Evolutionary conservation across 495 filamentous ascomycete species (phyloP), one percentile per base, ranked within the genome.

Genomic region (Talaromyces borbonicus): DNA sequence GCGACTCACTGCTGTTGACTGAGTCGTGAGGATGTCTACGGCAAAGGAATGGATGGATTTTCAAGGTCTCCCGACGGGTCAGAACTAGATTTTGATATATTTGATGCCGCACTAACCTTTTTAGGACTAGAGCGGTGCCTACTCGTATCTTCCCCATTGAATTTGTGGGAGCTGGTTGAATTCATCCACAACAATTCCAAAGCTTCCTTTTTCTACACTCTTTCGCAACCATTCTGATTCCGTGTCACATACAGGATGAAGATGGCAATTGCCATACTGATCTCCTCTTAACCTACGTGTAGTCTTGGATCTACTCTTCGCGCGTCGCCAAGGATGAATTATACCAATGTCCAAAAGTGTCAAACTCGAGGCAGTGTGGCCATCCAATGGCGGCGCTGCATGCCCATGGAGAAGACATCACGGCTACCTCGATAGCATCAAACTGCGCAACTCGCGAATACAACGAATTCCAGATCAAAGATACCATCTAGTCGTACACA

Each of bases 331-430:
- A 46, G 30, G 27, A 46, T 46, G 43, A 22, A 35, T 30, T 14
- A 35, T 46, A 22, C 30, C 43, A 46, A 46, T 46, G 43, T 31
- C 30, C 25, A 14, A 16, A 35, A 22, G 43, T 31, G 20, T 46
- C 27, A 46, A 24, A 35, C 30, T 31, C 9, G 30, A 19, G 36
- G 43, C 18, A 25, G 25, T 16, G 12, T 46, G 43, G 43, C 29
- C 43, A 24, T 16, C 43, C 30, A 35, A 32, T 46, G 20, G 41
- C n/a, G n/a, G n/a, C 25, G 18, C 43, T 46, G 20, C 43, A 22
- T 46, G 36, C 43, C 43, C 20, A 11, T 5, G 12, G 11, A 35
- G 43, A n/a, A n/a, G n/a, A 46, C 12, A 12, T 19, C 42, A 29
- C 42, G 8, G 20, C 25, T 12, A 15, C 29, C 30, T 15, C 30